phyloP scores from a whole-genome alignment of 2,329 filamentous ascomycete species.

The Mollisiaceae sp. region DNA sequence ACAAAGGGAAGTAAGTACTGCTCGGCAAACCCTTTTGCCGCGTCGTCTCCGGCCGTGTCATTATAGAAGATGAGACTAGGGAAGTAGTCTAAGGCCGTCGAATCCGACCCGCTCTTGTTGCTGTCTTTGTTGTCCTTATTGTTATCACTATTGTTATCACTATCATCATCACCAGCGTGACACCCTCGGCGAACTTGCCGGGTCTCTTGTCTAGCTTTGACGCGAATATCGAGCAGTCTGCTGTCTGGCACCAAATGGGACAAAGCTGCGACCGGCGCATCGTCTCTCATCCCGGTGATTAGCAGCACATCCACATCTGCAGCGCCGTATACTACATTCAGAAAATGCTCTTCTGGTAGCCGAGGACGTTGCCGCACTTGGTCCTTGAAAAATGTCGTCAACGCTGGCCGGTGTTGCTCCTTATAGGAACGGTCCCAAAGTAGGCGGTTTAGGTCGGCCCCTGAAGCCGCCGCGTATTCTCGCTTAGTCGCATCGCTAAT shows the following conservation, averaged over 20 bases:
- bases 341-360: conserved; percentile 51
- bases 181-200: conserved; percentile 45
- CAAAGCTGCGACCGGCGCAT: conserved; percentile 58
- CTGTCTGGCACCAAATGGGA: conserved; percentile 59
- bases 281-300: conserved; percentile 59
- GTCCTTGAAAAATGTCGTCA: conserved; percentile 57
- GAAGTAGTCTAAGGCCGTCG: conserved; percentile 39
- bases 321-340: conserved; percentile 49
- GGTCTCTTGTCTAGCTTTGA: conserved; percentile 49
- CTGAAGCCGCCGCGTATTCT: conserved; percentile 57
- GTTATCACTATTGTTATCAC: conserved; percentile 29
- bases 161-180: too few relatives aligned
- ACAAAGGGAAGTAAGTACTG: conserved; percentile 49
- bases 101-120: too few relatives aligned
- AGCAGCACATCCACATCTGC: conserved; percentile 58
- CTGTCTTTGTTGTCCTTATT: too few relatives aligned
- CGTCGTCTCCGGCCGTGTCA: conserved; percentile 48
- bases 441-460: conserved; percentile 54
- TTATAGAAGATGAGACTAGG: conserved; percentile 59
- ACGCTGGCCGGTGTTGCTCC: conserved; percentile 58
- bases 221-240: conserved; percentile 58
- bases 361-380: conserved; percentile 50
- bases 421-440: conserved; percentile 63
- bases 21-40: conserved; percentile 49
- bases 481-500: conserved; percentile 64